A percentile compares a stretch with the other conserved stretches of the same genome.
These are phyloP conservation scores for Clitopilus hobsonii DNA, from an alignment of 768 basidiomycete species.

Conservation along the genomic window DNA sequence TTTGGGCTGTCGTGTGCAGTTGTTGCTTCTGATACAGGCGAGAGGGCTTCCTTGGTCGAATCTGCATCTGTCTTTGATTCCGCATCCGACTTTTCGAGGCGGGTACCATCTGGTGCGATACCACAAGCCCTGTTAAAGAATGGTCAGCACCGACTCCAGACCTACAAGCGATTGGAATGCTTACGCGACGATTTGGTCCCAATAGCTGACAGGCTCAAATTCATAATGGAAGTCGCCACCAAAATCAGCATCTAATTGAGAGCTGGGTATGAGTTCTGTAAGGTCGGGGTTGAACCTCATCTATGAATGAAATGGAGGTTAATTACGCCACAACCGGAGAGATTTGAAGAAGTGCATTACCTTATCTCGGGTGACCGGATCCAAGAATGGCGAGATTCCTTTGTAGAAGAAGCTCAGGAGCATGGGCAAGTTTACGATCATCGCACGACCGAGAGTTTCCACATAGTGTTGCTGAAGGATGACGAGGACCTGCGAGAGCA, in stretches of 20 bases:
- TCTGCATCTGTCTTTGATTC: neutral
- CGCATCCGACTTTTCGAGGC: slow-evolving; percentile 21
- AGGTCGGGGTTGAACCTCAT: slow-evolving; percentile 90
- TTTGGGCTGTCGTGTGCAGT: neutral
- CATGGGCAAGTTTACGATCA: slow-evolving; percentile 77
- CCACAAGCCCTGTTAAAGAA: slow-evolving; percentile 41
- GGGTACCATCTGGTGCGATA: slow-evolving; percentile 51
- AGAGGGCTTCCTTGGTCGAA: neutral
- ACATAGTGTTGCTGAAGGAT: slow-evolving; percentile 89
- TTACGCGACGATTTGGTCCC: slow-evolving; percentile 73
- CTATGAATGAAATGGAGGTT: slow-evolving; percentile 26
- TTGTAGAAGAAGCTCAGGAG: slow-evolving; percentile 77
- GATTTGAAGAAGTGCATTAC: slow-evolving; percentile 27
- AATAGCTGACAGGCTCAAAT: slow-evolving; percentile 72
- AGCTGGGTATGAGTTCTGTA: slow-evolving; percentile 63
- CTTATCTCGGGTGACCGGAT: slow-evolving; percentile 88
- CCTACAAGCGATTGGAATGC: slow-evolving; percentile 14
- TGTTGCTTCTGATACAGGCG: neutral
- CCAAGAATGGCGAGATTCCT: slow-evolving; percentile 81
- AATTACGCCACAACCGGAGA: neutral
- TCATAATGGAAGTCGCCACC: slow-evolving; percentile 72
- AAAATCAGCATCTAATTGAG: slow-evolving; percentile 80
- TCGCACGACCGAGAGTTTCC: slow-evolving; percentile 80
- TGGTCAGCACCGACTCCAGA: neutral
- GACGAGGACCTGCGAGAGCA: slow-evolving; percentile 45